Conservation (phyloP, 2,329 filamentous ascomycete species). For the Sarocladium strictum region DNA sequence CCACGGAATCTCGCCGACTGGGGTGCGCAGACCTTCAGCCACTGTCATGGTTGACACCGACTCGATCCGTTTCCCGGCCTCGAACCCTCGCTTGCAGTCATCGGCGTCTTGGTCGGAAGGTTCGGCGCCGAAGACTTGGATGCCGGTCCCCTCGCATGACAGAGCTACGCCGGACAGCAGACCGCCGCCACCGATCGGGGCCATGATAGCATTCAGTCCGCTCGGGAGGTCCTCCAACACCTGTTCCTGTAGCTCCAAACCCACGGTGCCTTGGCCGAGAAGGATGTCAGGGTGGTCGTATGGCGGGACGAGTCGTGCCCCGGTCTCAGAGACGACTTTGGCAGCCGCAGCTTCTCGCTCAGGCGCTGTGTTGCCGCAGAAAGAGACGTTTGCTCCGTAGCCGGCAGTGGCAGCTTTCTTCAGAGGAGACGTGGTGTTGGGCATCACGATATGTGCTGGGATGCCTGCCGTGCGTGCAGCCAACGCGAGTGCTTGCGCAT, state of each 20-base stretch:
- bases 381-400: slow-evolving; percentile 16
- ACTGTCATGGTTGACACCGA: slow-evolving; percentile 66
- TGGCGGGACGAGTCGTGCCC: slow-evolving; percentile 68
- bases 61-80: slow-evolving; percentile 52
- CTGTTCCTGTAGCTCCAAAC: slow-evolving; percentile 66
- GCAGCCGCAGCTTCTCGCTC: slow-evolving; percentile 68
- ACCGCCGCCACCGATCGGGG: too few species aligned
- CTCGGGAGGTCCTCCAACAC: slow-evolving; percentile 41
- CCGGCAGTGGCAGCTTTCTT: slow-evolving; percentile 27
- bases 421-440: slow-evolving; percentile 62
- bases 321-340: slow-evolving; percentile 56
- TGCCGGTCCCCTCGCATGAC: too few species aligned
- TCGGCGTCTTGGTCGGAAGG: slow-evolving; percentile 70
- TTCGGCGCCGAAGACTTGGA: slow-evolving; percentile 72
- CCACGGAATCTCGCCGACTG: slow-evolving; percentile 67
- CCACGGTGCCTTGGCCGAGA: slow-evolving; percentile 74
- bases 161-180: slow-evolving; percentile 67
- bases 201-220: slow-evolving; percentile 31
- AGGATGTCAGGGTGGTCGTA: slow-evolving; percentile 82
- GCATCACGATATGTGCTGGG: slow-evolving; percentile 79
- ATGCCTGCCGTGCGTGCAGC: slow-evolving; percentile 62
- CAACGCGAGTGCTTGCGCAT: slow-evolving; percentile 76
- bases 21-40: slow-evolving; percentile 73
- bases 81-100: slow-evolving; percentile 63
- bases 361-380: slow-evolving; percentile 57